These are phyloP conservation scores for Neonothopanus nambi DNA, from an alignment of 1,284 basidiomycete genomes.

Conservation along the genomic window DNA sequence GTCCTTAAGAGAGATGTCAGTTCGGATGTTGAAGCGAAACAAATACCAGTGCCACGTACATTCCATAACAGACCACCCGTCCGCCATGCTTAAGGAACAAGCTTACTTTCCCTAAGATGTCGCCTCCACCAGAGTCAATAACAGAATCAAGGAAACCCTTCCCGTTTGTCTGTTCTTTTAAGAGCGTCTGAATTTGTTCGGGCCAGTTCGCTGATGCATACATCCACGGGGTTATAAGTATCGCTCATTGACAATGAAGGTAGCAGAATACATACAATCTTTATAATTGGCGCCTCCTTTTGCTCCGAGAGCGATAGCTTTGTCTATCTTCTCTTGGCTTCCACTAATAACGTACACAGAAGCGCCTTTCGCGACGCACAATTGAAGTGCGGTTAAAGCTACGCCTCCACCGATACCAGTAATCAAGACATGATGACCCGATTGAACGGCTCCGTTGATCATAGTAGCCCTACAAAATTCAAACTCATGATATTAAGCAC, in stretches of 20 bases:
- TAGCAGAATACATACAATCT: constrained; percentile 43
- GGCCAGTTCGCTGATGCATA: constrained; percentile 59
- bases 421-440: constrained; percentile 76
- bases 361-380: constrained; percentile 77
- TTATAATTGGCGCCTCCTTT: constrained; percentile 79
- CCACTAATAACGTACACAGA: constrained; percentile 86
- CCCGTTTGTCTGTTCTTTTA: constrained; percentile 40
- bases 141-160: constrained; percentile 59
- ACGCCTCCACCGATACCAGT: constrained; percentile 85
- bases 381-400: constrained; percentile 74
- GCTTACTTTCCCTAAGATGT: constrained; percentile 60
- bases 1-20: constrained; percentile 52
- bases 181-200: constrained; percentile 47
- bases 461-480: constrained; percentile 58
- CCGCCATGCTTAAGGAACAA: constrained; percentile 71
- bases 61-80: constrained; percentile 74
- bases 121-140: constrained; percentile 81
- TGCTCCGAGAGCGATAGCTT: constrained; percentile 72
- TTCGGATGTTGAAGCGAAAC: constrained; percentile 9
- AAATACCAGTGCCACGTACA: constrained; percentile 46
- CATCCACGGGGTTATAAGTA: neutral
- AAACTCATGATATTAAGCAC: neutral
- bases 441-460: constrained; percentile 64
- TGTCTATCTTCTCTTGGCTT: constrained; percentile 66
- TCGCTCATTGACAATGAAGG: neutral